phyloP scores from a whole-genome alignment of 192 early-diverging fungal genomes.

The Coemansia sp. region DNA sequence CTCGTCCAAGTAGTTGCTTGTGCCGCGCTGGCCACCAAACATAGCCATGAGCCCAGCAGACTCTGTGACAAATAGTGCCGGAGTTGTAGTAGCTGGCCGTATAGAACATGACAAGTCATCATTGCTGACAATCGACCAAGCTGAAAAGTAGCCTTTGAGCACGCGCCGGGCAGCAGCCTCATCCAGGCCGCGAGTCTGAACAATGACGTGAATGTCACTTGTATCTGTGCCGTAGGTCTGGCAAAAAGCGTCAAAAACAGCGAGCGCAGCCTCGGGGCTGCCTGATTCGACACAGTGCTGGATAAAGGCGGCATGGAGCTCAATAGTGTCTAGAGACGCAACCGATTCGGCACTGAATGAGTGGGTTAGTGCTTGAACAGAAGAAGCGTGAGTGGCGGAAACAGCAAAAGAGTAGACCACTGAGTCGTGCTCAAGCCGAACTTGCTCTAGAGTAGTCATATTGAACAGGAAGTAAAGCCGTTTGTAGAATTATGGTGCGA shows the following conservation, averaged over 20 bases:
- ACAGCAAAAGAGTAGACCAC: background rate
- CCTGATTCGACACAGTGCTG: background rate
- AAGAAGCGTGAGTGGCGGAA: background rate
- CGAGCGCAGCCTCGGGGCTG: background rate
- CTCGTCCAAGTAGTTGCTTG: no score
- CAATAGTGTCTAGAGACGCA: background rate
- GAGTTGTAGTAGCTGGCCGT: no score
- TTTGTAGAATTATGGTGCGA: background rate
- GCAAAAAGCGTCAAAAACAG: no score
- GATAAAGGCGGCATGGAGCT: slow-evolving; percentile 13
- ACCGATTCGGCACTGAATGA: background rate
- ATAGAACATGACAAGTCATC: no score
- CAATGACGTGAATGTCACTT: no score
- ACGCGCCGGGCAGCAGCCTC: background rate
- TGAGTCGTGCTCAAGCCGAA: background rate
- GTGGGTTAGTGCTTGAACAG: background rate
- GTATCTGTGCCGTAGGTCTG: no score
- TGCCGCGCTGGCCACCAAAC: no score
- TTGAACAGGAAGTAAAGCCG: background rate
- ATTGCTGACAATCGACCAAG: no score
- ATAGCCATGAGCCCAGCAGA: no score
- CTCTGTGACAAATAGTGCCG: no score
- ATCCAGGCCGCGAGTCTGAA: no score
- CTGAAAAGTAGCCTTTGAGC: slow-evolving; percentile 21
- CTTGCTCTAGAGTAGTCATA: background rate